phyloP scores from a whole-genome alignment of 352 stramenopile species.

The Pythium angustatum region DNA sequence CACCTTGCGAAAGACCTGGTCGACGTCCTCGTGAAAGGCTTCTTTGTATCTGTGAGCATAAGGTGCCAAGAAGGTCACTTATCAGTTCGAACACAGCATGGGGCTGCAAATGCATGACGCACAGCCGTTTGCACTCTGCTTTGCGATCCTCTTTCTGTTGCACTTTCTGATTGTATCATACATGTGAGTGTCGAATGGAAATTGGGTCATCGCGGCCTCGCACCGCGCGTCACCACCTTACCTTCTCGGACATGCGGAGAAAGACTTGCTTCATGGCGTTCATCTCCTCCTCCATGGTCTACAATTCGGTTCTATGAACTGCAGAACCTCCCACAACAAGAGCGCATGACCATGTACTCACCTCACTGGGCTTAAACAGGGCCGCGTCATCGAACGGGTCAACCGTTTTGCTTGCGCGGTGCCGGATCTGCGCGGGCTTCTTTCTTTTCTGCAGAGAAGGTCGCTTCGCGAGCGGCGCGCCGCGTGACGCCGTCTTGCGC shows the following conservation, averaged over 20 bases:
- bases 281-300: slow-evolving; percentile 33
- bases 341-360: not conserved
- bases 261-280: slow-evolving; percentile 36
- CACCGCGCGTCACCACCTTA: not conserved
- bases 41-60: slow-evolving; percentile 20
- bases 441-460: slow-evolving; percentile 15
- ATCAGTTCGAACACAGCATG: not conserved
- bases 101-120: not conserved
- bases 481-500: not conserved
- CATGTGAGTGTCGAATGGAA: not conserved
- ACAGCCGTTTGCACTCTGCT: slow-evolving; percentile 30
- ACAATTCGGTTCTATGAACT: not conserved
- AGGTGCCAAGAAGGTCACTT: not conserved
- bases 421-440: slow-evolving; percentile 8
- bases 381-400: slow-evolving; percentile 13
- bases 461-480: not conserved
- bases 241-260: slow-evolving; percentile 34
- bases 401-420: not conserved
- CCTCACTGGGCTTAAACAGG: slow-evolving; percentile 15
- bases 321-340: not conserved
- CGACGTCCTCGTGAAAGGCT: slow-evolving; percentile 28
- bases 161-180: slow-evolving; percentile 24
- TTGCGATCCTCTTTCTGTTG: slow-evolving; percentile 31
- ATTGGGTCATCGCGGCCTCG: not conserved
- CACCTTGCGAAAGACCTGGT: slow-evolving; percentile 23